Evolutionary conservation across 257 asterid species (phyloP), one percentile per base, ranked within the genome.

Genomic region (Ligustrum vulgare): DNA sequence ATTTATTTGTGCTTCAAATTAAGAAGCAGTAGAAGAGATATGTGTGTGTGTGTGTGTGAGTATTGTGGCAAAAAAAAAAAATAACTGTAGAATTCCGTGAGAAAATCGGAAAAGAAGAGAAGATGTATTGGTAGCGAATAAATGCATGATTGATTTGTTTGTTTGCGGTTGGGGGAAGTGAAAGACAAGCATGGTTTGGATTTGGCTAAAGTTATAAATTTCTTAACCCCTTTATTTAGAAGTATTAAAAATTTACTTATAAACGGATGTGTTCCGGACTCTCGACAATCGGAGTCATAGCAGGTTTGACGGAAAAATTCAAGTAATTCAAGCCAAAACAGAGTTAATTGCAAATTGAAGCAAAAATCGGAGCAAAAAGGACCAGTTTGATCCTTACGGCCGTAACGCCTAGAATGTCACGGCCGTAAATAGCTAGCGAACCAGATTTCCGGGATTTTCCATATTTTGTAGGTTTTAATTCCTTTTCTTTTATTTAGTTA

Each of bases 101-200:
- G 70, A 75, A 71, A 23, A 15, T 15, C 34, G 71, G 8, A 32
- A 37, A 22, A 35, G 70, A n/a, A 49, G 75, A 64, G 67, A 23
- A 60, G 51, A 20, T 77, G 79, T 0, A 75, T 16, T 63, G 81
- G 82, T 78, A 39, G 75, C 56, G 64, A 65, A 37, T 67, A 37
- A 73, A 64, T 34, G 74, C 70, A 58, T 65, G 79, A 71, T 83
- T 76, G 80, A 87, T 80, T 81, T 87, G 85, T 82, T 79, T 84
- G 86, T 82, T 86, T 86, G 83, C 86, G 88, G 84, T 88, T 81
- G 89, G 88, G 80, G 85, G 84, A 83, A 73, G 72, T 81, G 76
- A 32, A 62, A 75, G 56, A 74, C 64, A 13, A 23, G 6, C 63
- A 23, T 72, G 51, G 62, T 62, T 80, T 33, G 20, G n/a, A 3